These are phyloP conservation scores for Neoascochyta sp. DNA, from an alignment of 2,329 filamentous ascomycete species.

Conservation along the genomic window DNA sequence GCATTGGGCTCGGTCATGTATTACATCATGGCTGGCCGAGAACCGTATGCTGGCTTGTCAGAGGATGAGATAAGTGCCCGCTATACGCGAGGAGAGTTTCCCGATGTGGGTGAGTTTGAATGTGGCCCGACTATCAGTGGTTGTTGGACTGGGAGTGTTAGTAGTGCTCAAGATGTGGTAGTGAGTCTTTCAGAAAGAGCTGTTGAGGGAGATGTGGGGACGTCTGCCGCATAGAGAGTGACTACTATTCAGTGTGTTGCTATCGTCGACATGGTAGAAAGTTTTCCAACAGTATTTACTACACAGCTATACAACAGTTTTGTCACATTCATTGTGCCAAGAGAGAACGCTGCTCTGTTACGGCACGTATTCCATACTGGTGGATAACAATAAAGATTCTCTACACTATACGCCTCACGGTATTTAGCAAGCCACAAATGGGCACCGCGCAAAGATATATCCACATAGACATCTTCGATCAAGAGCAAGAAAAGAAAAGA, in stretches of 20 bases:
- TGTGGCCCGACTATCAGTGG: slow-evolving; percentile 27
- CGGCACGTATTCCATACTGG: too few species aligned
- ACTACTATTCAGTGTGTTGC: neutral
- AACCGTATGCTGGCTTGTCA: slow-evolving; percentile 28
- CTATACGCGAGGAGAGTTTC: slow-evolving; percentile 26
- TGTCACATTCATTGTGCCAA: too few species aligned
- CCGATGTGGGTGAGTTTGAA: slow-evolving; percentile 19
- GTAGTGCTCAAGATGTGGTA: slow-evolving; percentile 13
- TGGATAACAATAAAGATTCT: too few species aligned
- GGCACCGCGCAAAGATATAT: too few species aligned
- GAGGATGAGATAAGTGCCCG: slow-evolving; percentile 27
- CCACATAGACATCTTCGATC: too few species aligned
- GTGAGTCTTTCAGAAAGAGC: slow-evolving; percentile 2
- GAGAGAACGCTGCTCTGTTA: too few species aligned
- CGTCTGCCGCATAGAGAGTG: neutral
- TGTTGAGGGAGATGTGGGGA: neutral
- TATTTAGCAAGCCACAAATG: too few species aligned
- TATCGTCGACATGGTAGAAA: neutral
- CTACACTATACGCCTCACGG: too few species aligned
- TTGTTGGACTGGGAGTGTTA: slow-evolving; percentile 26
- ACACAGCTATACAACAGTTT: too few species aligned
- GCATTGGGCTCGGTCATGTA: slow-evolving; percentile 37
- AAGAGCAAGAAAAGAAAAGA: too few species aligned
- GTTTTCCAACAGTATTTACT: slow-evolving; percentile 1
- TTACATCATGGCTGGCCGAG: slow-evolving; percentile 32